These are phyloP conservation scores for Albugo laibachii DNA, from an alignment of 352 stramenopile genomes.

Conservation along the genomic window DNA sequence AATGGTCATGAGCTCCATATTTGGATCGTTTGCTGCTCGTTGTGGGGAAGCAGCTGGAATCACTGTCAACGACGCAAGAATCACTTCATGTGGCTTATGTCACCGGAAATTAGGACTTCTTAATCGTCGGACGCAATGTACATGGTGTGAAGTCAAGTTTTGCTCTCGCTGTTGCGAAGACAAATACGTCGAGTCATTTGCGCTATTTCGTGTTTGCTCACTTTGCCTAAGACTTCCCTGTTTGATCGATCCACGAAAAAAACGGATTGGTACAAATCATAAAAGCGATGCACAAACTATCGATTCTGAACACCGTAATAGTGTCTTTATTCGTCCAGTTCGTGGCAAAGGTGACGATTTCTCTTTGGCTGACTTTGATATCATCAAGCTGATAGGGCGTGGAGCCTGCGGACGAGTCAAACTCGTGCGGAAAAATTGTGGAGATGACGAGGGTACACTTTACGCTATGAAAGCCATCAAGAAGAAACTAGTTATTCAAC, in stretches of 20 bases:
- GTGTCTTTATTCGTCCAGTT: slow-evolving; percentile 52
- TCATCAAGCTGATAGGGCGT: slow-evolving; percentile 94
- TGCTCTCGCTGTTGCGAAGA: slow-evolving; percentile 70
- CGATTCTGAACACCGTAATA: slow-evolving; percentile 12
- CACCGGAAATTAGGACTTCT: slow-evolving; percentile 63
- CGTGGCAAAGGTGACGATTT: slow-evolving; percentile 22
- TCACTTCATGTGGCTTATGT: slow-evolving; percentile 53
- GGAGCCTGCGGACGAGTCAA: slow-evolving; percentile 75
- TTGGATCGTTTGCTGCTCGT: slow-evolving; percentile 55
- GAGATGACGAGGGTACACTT: slow-evolving; percentile 53
- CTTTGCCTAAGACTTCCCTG: slow-evolving; percentile 60
- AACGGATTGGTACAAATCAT: slow-evolving; percentile 39
- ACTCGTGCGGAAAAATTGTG: slow-evolving; percentile 76
- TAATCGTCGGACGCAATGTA: slow-evolving; percentile 56
- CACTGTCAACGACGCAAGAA: slow-evolving; percentile 58
- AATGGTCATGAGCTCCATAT: slow-evolving; percentile 72
- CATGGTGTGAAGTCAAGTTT: slow-evolving; percentile 77
- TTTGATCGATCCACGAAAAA: slow-evolving; percentile 51
- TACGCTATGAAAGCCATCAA: slow-evolving; percentile 80
- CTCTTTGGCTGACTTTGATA: slow-evolving; percentile 86
- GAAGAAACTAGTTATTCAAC: slow-evolving; percentile 77
- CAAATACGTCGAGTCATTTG: slow-evolving; percentile 63
- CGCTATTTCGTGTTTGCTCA: slow-evolving; percentile 57
- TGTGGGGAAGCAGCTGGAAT: slow-evolving; percentile 42
- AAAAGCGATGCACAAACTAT: slow-evolving; percentile 18